phyloP scores from a whole-genome alignment of 805 yeast species.

The Yarrowia sp. region DNA sequence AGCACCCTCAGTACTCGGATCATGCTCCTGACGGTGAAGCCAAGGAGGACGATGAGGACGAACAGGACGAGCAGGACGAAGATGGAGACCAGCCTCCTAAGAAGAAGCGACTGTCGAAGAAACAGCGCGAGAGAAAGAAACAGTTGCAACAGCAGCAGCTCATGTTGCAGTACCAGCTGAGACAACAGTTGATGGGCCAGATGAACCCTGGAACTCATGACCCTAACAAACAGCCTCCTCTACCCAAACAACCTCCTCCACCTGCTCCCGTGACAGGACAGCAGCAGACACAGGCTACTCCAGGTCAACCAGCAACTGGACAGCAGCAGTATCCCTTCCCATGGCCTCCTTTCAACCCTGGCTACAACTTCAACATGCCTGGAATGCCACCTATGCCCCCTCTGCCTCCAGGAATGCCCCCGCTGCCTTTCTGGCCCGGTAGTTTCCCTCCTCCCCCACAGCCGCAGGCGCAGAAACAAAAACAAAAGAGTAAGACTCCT shows the following conservation, averaged over 20 bases:
- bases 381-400: slow-evolving; percentile 4
- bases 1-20: slow-evolving; percentile 29
- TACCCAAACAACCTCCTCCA: slow-evolving; percentile 19
- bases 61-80: neutral
- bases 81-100: slow-evolving; percentile 8
- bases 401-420: slow-evolving; percentile 7
- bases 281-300: neutral
- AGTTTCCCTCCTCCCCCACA: slow-evolving; percentile 9
- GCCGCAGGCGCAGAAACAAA: slow-evolving; percentile 1
- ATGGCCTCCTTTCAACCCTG: neutral
- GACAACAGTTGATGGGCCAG: slow-evolving; percentile 9
- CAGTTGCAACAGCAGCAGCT: slow-evolving; percentile 21
- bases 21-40: slow-evolving; percentile 26
- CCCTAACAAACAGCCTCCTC: slow-evolving; percentile 6
- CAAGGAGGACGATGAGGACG: slow-evolving; percentile 4
- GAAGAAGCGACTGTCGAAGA: slow-evolving; percentile 24
- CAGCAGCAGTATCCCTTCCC: neutral
- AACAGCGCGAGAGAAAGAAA: slow-evolving; percentile 12
- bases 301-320: neutral
- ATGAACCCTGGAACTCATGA: neutral
- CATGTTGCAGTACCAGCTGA: slow-evolving; percentile 5
- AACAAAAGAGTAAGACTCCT: neutral
- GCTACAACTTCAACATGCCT: slow-evolving; percentile 21
- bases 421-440: slow-evolving; percentile 20
- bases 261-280: slow-evolving; percentile 4